phyloP scores from a whole-genome alignment of 2,329 filamentous ascomycete species.

The Colletotrichum shisoi region DNA sequence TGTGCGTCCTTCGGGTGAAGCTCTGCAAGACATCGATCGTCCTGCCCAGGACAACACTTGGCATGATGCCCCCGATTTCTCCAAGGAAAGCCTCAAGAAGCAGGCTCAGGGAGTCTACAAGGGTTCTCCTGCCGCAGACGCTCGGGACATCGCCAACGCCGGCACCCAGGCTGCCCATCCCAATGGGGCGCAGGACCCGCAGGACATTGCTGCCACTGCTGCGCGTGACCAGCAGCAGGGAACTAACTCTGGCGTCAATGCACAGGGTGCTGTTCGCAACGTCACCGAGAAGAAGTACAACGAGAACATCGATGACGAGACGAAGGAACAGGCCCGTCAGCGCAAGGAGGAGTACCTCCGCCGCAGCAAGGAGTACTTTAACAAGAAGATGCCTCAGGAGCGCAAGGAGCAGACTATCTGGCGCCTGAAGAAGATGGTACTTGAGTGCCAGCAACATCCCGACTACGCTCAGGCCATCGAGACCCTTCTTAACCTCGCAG shows the following conservation, averaged over 20 bases:
- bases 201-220: conserved; percentile 57
- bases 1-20: conserved; percentile 80
- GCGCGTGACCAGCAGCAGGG: conserved; percentile 57
- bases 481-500: conserved; percentile 82
- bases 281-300: conserved; percentile 64
- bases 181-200: conserved; percentile 60
- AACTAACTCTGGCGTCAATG: conserved; percentile 59
- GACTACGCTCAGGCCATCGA: conserved; percentile 94
- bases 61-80: conserved; percentile 85
- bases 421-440: conserved; percentile 95
- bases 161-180: conserved; percentile 67
- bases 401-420: conserved; percentile 91
- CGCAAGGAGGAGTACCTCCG: conserved; percentile 55
- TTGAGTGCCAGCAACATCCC: conserved; percentile 93
- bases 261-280: conserved; percentile 54
- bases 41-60: conserved; percentile 91
- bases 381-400: conserved; percentile 88
- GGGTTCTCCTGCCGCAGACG: conserved; percentile 64
- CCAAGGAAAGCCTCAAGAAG: conserved; percentile 72
- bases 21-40: conserved; percentile 78
- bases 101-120: conserved; percentile 71
- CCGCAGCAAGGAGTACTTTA: conserved; percentile 75
- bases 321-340: conserved; percentile 58
- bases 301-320: conserved; percentile 72
- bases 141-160: conserved; percentile 65